A percentile compares a stretch with the other conserved stretches of the same genome.
Evolutionary conservation across 2,329 filamentous ascomycete genomes (phyloP).

Genomic region (Sclerotinia trifoliorum): DNA sequence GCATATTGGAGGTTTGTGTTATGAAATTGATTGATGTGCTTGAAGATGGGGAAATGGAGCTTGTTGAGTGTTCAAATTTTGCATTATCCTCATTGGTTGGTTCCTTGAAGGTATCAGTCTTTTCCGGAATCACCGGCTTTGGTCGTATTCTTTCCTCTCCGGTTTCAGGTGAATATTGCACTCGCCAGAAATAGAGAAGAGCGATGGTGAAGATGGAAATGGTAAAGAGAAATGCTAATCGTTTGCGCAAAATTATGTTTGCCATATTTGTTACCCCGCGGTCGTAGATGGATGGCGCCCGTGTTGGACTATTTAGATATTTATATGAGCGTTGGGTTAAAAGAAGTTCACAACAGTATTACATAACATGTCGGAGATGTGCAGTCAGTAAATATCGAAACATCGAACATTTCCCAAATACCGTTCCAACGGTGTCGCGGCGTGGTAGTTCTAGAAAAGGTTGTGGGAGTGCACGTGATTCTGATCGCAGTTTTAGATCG

Average conservation of each 20-base stretch:
- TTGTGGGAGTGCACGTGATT: not conserved
- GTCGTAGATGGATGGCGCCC: not conserved
- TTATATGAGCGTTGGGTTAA: not conserved
- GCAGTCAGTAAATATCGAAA: not conserved
- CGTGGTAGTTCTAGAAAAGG: not conserved
- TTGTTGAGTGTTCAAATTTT: slow-evolving; percentile 1
- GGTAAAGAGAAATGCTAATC: slow-evolving; percentile 9
- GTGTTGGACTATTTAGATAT: not conserved
- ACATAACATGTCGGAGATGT: not conserved
- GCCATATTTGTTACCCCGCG: slow-evolving; percentile 5
- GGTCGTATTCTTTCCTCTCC: slow-evolving; percentile 1
- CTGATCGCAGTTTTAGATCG: not conserved
- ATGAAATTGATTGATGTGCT: not conserved
- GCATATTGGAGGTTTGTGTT: not conserved
- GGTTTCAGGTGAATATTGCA: slow-evolving; percentile 16
- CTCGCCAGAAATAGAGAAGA: slow-evolving; percentile 12
- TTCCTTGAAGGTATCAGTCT: not conserved
- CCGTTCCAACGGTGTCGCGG: not conserved
- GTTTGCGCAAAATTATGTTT: slow-evolving; percentile 2
- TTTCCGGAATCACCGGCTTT: slow-evolving; percentile 11
- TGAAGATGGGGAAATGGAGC: not conserved
- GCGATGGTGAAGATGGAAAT: slow-evolving; percentile 8
- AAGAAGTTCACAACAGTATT: not conserved
- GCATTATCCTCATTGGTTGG: not conserved
- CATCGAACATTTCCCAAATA: not conserved